phyloP scores from a whole-genome alignment of 805 yeast species.

The Candida montana region DNA sequence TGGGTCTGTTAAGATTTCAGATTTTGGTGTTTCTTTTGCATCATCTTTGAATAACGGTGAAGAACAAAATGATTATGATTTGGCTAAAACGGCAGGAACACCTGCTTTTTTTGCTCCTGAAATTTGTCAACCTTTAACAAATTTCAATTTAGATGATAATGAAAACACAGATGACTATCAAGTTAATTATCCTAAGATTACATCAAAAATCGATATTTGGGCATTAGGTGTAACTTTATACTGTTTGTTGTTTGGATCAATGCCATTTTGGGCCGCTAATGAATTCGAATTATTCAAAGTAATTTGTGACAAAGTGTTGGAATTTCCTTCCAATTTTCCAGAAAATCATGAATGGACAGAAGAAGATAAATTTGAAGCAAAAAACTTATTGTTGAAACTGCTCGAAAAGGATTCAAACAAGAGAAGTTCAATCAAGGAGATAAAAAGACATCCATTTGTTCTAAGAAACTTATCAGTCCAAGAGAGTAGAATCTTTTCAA shows the following conservation, averaged over 20 bases:
- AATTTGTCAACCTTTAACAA: constrained; percentile 52
- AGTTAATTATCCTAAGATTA: constrained; percentile 44
- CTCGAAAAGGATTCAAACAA: constrained; percentile 64
- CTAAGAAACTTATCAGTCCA: constrained; percentile 34
- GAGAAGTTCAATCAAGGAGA: constrained; percentile 65
- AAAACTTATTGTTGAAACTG: constrained; percentile 55
- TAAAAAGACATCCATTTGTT: constrained; percentile 73
- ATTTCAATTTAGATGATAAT: constrained; percentile 16
- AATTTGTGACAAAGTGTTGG: constrained; percentile 57
- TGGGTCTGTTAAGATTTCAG: constrained; percentile 84
- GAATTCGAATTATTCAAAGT: constrained; percentile 83
- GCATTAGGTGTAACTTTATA: constrained; percentile 90
- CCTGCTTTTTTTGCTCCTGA: constrained; percentile 98
- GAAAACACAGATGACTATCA: constrained; percentile 9
- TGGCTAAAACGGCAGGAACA: constrained; percentile 95
- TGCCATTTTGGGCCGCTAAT: constrained; percentile 85
- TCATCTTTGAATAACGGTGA: constrained; percentile 35
- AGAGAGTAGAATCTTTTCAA: constrained; percentile 19
- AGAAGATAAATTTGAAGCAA: constrained; percentile 38
- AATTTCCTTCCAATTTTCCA: constrained; percentile 57
- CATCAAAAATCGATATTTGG: constrained; percentile 93
- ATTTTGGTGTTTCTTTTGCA: constrained; percentile 92
- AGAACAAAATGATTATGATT: constrained; percentile 66
- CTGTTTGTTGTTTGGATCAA: constrained; percentile 78
- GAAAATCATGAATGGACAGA: constrained; percentile 25